Base-by-base conservation (phyloP, 108 stramenopile genomes). In the Hondaea fermentalgiana region DNA sequence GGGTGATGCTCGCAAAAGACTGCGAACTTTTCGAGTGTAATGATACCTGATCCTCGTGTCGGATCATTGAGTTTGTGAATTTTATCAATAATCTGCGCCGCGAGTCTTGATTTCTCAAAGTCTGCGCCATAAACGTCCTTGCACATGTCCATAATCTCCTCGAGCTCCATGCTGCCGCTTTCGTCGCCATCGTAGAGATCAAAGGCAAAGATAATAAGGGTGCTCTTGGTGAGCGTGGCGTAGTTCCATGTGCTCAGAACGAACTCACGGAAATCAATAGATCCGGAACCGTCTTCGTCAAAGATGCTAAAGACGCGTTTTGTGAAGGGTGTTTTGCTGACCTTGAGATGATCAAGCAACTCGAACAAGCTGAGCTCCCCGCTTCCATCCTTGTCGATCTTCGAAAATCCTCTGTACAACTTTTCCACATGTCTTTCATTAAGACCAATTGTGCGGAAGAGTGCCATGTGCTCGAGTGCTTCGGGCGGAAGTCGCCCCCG, bases 231-330 rank as follows among this genome's bases (percentile, higher is more conserved):
- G 29, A 94, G 60, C 5, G 92, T 94, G 47, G 90, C 92, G 90
- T 93, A 94, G 49, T 93, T 93, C 94, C 94, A 94, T 14, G 92
- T 42, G 17, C 90, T 64, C 87, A 93, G 44, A 5, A 94, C 94
- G 76, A 94, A 94, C 58, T 94, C 94, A 44, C 92, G 57, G 45
- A 94, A 94, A 83, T 93, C 93, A 23, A 94, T 88, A 49, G 88
- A 47, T 21, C 93, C 93, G 51, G 58, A 87, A 2, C 49, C 89
- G 58, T 93, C 92, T 21, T 91, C 92, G 64, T 93, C 89, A 43
- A 87, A 59, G 5, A 60, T 53, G 5, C n/a, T 43, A 1, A 87
- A 87, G 44, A 64, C 87, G 0, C 89, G 44, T 17, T 59, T 28
- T 4, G 60, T 45, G 87, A 87, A 87, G 8, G 76, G 23, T 5